Conservation (phyloP, 2,329 filamentous ascomycete species). For the Alternaria sp. region DNA sequence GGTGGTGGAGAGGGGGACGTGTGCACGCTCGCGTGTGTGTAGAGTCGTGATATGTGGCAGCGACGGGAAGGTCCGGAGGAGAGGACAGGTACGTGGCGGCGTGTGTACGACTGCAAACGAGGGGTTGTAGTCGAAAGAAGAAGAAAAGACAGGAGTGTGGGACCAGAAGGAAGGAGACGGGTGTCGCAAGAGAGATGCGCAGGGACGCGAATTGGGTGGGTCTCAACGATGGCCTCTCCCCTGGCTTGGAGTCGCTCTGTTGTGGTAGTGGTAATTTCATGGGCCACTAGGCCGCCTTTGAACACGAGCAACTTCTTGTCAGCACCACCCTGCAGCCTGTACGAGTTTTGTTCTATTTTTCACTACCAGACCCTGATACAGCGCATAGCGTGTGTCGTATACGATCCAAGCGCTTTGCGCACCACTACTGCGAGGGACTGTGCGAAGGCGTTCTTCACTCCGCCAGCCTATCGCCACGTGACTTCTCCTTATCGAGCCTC, state of each 20-base stretch:
- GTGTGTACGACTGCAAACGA: conserved; percentile 7
- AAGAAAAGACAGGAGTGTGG: conserved; percentile 29
- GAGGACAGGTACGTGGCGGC: conserved; percentile 27
- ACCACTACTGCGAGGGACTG: background rate
- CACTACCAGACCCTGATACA: background rate
- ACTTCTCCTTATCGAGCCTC: conserved; percentile 22
- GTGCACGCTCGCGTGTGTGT: conserved; percentile 12
- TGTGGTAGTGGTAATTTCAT: conserved; percentile 38
- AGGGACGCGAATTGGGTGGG: conserved; percentile 40
- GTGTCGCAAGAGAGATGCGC: conserved; percentile 32
- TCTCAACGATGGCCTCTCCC: conserved; percentile 35
- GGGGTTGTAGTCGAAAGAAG: conserved; percentile 14
- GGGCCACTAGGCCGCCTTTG: conserved; percentile 36
- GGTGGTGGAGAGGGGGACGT: conserved; percentile 34
- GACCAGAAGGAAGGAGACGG: conserved; percentile 29
- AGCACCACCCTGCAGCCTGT: conserved; percentile 22
- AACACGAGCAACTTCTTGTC: conserved; percentile 26
- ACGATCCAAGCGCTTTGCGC: background rate
- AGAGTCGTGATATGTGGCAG: conserved; percentile 18
- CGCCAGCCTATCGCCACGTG: conserved; percentile 25
- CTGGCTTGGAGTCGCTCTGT: conserved; percentile 33
- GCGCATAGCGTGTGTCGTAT: background rate
- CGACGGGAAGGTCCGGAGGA: conserved; percentile 24
- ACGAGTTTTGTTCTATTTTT: conserved; percentile 19
- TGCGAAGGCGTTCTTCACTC: background rate